phyloP scores from a whole-genome alignment of 352 stramenopile species.

The Phytophthora niederhauseri region DNA sequence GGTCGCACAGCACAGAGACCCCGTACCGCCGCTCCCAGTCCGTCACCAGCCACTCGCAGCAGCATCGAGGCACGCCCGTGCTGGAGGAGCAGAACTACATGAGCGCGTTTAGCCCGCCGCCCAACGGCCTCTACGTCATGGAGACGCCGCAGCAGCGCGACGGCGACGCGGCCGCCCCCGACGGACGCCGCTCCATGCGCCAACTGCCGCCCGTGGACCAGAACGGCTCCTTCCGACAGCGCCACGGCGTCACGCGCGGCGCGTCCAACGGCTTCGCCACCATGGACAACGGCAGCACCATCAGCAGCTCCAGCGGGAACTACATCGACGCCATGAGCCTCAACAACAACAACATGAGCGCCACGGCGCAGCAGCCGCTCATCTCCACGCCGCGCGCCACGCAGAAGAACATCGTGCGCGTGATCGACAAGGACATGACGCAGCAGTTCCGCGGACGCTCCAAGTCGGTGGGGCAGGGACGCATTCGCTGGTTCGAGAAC shows the following conservation, averaged over 20 bases:
- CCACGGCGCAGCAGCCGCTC: conserved; percentile 66
- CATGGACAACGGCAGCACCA: conserved; percentile 54
- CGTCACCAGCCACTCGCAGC: conserved; percentile 40
- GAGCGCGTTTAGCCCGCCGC: conserved; percentile 54
- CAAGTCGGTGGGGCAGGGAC: conserved; percentile 69
- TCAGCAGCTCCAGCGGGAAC: conserved; percentile 50
- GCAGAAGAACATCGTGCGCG: conserved; percentile 84
- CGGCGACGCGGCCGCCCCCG: conserved; percentile 19
- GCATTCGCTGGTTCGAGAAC: conserved; percentile 91
- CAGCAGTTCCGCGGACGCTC: conserved; percentile 81
- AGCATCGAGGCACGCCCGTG: conserved; percentile 69
- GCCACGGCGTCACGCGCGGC: conserved; percentile 30
- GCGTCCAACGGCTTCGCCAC: conserved; percentile 44
- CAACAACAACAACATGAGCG: conserved; percentile 43
- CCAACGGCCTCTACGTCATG: conserved; percentile 74
- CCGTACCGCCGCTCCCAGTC: conserved; percentile 40
- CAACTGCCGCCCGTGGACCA: conserved; percentile 44
- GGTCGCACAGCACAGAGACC: conserved; percentile 37
- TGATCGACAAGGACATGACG: conserved; percentile 93
- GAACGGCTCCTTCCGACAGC: conserved; percentile 39
- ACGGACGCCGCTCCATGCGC: conserved; percentile 44
- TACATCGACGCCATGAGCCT: conserved; percentile 40
- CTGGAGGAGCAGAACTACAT: conserved; percentile 78
- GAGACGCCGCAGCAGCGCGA: conserved; percentile 52
- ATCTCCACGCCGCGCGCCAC: conserved; percentile 61